Evolutionary conservation across 2,329 filamentous ascomycete genomes (phyloP), one percentile per base, ranked within the genome.

Genomic region (Curvularia verruculosa): DNA sequence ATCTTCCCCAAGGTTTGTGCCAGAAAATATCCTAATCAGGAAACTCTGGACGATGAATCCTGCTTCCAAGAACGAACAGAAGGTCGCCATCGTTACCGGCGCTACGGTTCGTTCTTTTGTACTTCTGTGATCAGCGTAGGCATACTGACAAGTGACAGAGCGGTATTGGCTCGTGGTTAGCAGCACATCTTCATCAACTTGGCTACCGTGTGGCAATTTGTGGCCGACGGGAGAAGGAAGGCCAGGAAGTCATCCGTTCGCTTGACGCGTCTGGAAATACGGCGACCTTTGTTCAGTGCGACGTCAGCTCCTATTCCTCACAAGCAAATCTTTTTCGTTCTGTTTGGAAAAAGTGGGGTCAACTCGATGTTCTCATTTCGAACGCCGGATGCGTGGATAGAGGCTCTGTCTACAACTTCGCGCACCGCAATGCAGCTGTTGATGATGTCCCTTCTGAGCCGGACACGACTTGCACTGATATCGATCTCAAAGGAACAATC

Each of bases 311-410:
- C 18, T 84, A 84, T 64, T 68, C 76, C 2, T 77, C 76, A 10
- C 80, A 83, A 54, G 75, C 77, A 0, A 55, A 61, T 1, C 74
- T 77, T 7, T 84, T 84, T 63, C 64, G 71, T 9, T 57, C 71
- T 2, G 79, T 81, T 0, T 82, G 77, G 72, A 56, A 71, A 7
- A 75, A 73, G 37, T 82, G 78, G 70, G 77, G 77, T 1, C 77
- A 80, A 4, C 71, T 85, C 13, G 82, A 85, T 69, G 77, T 78
- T 0, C 62, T 84, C 1, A 79, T 80, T 18, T 78, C 80, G 34
- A 84, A 84, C 59, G 82, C 82, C 0, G 83, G 81, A n/a, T 78
- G 80, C 31, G 75, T 81, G 1, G 82, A 84, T 63, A 67, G 48
- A 12, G 48, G 74, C 15, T 82, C 79, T 18, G 61, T 81, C 19